phyloP scores from a whole-genome alignment of 2,329 filamentous ascomycete genomes.

The Aspergillus texensis region DNA sequence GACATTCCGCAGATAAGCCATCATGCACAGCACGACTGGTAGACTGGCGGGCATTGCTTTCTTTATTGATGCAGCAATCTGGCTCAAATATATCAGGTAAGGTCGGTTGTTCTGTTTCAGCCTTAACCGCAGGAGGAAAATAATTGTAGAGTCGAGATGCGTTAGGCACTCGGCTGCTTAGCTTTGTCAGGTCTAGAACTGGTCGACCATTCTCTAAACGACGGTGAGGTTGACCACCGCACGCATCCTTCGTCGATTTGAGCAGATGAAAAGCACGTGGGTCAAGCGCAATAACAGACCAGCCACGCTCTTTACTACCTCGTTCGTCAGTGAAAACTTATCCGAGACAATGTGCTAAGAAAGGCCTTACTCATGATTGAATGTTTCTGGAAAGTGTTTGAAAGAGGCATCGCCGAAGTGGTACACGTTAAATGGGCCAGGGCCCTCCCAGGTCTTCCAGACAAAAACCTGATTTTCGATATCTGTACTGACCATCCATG shows the following conservation, averaged over 20 bases:
- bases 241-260: conserved; percentile 41
- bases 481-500: conserved; percentile 61
- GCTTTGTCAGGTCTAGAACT: conserved; percentile 34
- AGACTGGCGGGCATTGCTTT: neutral
- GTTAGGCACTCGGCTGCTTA: conserved; percentile 29
- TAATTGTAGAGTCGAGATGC: conserved; percentile 33
- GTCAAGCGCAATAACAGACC: conserved; percentile 50
- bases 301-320: conserved; percentile 39
- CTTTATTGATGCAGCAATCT: conserved; percentile 25
- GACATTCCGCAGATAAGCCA: neutral
- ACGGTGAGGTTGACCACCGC: conserved; percentile 37
- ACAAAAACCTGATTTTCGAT: conserved; percentile 54
- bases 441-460: conserved; percentile 52
- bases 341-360: neutral
- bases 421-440: conserved; percentile 31
- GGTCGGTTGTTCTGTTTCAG: conserved; percentile 23
- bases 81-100: conserved; percentile 34
- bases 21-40: neutral
- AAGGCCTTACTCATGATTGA: conserved; percentile 26
- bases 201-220: conserved; percentile 20
- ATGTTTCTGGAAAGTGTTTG: conserved; percentile 28
- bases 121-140: conserved; percentile 25
- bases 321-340: conserved; percentile 11
- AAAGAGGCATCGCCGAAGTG: conserved; percentile 33
- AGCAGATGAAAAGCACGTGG: conserved; percentile 44